Base-by-base conservation (phyloP, 768 basidiomycete genomes). In the Flagelloscypha sp. region DNA sequence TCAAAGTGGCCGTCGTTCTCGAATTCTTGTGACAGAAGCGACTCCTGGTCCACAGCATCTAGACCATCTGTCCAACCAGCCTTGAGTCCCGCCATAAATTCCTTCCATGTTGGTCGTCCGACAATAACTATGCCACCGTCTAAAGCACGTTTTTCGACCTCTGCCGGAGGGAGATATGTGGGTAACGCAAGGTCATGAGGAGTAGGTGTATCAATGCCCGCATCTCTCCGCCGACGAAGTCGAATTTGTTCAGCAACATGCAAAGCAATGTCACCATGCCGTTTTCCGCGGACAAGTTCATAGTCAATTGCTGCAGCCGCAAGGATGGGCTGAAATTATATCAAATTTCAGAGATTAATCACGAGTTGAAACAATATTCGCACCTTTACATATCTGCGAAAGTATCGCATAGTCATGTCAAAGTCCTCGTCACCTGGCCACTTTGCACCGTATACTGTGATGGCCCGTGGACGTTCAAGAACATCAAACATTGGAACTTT, bases 381-480 rank as follows among this genome's bases (percentile, higher is more conserved):
- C 44, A 95, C 95, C 84, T 95, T 94, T 65, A 97, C 77, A 61
- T 95, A 98, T 68, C 86, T 89, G 57, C 86, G 83, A 66, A 98
- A 98, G 66, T 89, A 88, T 61, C 70, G 79, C 55, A 87, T 63
- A 38, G 79, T 72, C 40, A 84, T 74, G 54, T 92, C 79, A 43
- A 80, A 78, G 53, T 97, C 92, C 48, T 93, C 88, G 56, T 99
- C 95, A 18, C 85, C 92, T 0, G 93, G 93, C 79, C 92, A 95
- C 57, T 85, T 87, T 18, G 76, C 73, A 22, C 83, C 88, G 48
- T 86, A 88, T 13, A 98, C 90, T 6, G 70, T 80, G 39, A 95
- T 79, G 52, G 79, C 85, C 22, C 92, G 74, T 4, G 84, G 76
- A 33, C 69, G 59, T 13, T 77, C 87, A 46, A 79, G 55, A 7